Evolutionary conservation across 2,329 filamentous ascomycete species (phyloP).

Genomic region (Botrytis cinerea): DNA sequence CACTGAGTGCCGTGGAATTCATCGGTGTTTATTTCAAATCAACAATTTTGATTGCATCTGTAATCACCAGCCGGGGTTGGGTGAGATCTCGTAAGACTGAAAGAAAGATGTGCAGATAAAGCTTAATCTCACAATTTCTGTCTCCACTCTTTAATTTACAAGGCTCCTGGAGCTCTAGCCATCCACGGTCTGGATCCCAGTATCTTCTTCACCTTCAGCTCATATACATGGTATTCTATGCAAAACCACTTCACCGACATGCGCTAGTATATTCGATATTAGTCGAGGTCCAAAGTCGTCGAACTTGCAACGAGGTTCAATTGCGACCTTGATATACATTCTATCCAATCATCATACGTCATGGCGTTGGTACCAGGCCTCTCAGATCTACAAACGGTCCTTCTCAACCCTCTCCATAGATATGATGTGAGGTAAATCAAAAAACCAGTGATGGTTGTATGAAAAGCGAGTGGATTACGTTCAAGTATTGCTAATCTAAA

Average conservation of each 20-base stretch:
- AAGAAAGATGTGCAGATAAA: background rate
- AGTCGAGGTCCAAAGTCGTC: background rate
- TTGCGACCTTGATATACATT: background rate
- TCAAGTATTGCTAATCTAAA: background rate
- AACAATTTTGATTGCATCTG: background rate
- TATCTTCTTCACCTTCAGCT: background rate
- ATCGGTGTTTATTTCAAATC: background rate
- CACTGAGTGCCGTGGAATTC: background rate
- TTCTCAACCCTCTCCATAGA: background rate
- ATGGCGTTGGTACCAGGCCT: background rate
- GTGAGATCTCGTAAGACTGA: background rate
- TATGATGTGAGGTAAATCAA: background rate
- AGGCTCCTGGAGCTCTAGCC: background rate
- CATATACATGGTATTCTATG: background rate
- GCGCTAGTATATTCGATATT: background rate
- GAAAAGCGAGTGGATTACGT: background rate
- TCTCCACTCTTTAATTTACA: background rate
- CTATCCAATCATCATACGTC: background rate
- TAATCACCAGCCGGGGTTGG: too few species aligned
- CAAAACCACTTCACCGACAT: background rate
- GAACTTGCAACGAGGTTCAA: background rate
- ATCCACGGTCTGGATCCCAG: background rate
- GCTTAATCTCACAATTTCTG: background rate
- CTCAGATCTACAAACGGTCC: background rate
- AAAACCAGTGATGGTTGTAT: background rate